These are phyloP conservation scores for Camelina neglecta DNA, from an alignment of 345 rosid species.

Conservation along the genomic window DNA sequence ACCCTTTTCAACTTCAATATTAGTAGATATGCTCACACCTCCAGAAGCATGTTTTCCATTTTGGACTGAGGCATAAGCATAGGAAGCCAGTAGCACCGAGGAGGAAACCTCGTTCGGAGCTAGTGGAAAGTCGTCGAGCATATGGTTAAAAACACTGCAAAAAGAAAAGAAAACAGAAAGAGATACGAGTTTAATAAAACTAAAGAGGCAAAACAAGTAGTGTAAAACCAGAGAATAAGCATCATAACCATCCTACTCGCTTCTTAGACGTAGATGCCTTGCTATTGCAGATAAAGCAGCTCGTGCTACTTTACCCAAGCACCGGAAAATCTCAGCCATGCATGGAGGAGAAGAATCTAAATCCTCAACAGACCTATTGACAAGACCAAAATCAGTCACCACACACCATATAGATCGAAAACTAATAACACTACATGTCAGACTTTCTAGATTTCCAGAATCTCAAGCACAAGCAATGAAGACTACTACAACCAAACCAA, in stretches of 20 bases:
- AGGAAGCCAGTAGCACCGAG: slow-evolving; percentile 80
- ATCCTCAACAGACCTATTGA: slow-evolving; percentile 80
- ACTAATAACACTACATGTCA: neutral
- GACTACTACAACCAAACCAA: slow-evolving; percentile 10
- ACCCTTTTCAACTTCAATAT: slow-evolving; percentile 91
- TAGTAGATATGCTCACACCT: slow-evolving; percentile 64
- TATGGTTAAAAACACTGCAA: slow-evolving; percentile 88
- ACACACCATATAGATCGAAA: neutral
- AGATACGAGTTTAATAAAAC: slow-evolving; percentile 10
- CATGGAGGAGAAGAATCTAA: slow-evolving; percentile 95
- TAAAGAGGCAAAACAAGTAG: neutral
- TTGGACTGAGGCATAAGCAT: slow-evolving; percentile 62
- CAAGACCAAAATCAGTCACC: slow-evolving; percentile 20
- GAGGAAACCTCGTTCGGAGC: slow-evolving; percentile 90
- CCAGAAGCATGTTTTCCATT: slow-evolving; percentile 77
- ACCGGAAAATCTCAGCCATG: slow-evolving; percentile 86
- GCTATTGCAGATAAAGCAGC: slow-evolving; percentile 85
- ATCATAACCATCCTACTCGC: slow-evolving; percentile 77
- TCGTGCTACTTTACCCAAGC: slow-evolving; percentile 97
- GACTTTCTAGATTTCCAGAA: neutral
- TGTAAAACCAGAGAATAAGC: slow-evolving; percentile 35
- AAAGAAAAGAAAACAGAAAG: neutral
- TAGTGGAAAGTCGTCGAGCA: slow-evolving; percentile 91
- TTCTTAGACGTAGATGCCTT: slow-evolving; percentile 89
- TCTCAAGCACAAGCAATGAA: neutral